Conservation (phyloP, 1,284 basidiomycete species). For the Cryptococcus sp. region DNA sequence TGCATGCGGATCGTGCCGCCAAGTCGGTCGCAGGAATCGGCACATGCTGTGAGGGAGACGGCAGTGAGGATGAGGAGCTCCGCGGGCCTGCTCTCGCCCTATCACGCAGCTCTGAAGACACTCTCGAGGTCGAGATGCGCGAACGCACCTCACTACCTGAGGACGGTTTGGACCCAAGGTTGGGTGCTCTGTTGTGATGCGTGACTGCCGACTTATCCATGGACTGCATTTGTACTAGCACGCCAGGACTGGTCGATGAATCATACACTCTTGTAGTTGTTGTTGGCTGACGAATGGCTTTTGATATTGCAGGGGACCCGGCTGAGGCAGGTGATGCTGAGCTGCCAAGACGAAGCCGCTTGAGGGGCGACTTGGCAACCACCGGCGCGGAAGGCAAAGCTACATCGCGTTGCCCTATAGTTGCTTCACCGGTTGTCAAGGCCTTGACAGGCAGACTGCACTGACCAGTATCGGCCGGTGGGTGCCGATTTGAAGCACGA, state of each 20-base stretch:
- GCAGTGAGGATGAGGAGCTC: too few relatives aligned
- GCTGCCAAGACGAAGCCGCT: slow-evolving; percentile 34
- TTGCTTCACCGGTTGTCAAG: background rate
- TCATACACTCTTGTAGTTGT: background rate
- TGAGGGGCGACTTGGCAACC: slow-evolving; percentile 22
- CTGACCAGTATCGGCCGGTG: background rate
- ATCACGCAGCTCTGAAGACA: too few relatives aligned
- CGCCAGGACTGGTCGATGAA: too few relatives aligned
- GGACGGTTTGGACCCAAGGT: background rate
- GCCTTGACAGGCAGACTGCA: too few relatives aligned
- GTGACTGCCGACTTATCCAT: too few relatives aligned
- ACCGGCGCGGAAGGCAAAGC: slow-evolving; percentile 1
- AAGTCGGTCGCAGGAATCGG: too few relatives aligned
- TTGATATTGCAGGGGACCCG: background rate
- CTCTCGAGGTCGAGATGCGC: background rate
- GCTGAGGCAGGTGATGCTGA: slow-evolving; percentile 22
- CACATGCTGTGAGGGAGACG: too few relatives aligned
- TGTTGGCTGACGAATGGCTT: background rate
- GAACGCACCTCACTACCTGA: background rate
- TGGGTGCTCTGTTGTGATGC: background rate
- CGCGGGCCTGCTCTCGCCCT: too few relatives aligned
- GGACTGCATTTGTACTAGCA: too few relatives aligned
- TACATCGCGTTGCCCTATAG: background rate
- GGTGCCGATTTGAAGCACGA: slow-evolving; percentile 6
- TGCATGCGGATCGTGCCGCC: too few relatives aligned